These are phyloP conservation scores for Chrysanthemum makinoi DNA, from an alignment of 129 eudicot genomes.

Conservation along the genomic window DNA sequence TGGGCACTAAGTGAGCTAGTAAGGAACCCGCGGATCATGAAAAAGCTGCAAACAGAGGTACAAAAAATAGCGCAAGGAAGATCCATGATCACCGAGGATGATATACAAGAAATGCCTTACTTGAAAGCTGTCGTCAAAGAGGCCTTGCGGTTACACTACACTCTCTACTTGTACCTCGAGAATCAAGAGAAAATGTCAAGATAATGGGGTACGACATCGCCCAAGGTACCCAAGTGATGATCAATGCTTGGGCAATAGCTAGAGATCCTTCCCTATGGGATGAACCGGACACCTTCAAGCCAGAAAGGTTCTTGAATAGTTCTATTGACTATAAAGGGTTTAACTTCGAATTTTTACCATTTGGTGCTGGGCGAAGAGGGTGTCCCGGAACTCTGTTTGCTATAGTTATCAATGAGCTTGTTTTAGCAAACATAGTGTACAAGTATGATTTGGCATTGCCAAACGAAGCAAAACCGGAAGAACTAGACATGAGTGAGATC, in stretches of 20 bases:
- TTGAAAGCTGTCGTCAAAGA: constrained; percentile 21
- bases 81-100: constrained; percentile 16
- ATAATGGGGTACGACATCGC: constrained; percentile 15
- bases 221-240: constrained; percentile 26
- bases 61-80: constrained; percentile 8
- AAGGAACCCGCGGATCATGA: constrained; percentile 11
- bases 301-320: constrained; percentile 33
- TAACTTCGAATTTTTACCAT: constrained; percentile 33
- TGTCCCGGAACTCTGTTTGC: constrained; percentile 59
- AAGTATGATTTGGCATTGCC: constrained; percentile 29
- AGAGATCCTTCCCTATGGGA: constrained; percentile 28
- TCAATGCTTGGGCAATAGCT: background rate
- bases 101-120: constrained; percentile 6
- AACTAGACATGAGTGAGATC: constrained; percentile 43
- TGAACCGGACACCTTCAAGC: constrained; percentile 24
- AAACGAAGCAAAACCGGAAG: constrained; percentile 24
- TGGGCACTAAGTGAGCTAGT: constrained; percentile 23
- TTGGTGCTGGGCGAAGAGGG: constrained; percentile 42
- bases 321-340: background rate
- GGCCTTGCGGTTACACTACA: constrained; percentile 4
- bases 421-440: constrained; percentile 33
- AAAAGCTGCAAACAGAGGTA: constrained; percentile 13
- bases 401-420: constrained; percentile 37
- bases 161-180: constrained; percentile 14
- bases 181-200: constrained; percentile 4